Base-by-base conservation (phyloP, 1,284 basidiomycete genomes). In the Fistulina hepatica region DNA sequence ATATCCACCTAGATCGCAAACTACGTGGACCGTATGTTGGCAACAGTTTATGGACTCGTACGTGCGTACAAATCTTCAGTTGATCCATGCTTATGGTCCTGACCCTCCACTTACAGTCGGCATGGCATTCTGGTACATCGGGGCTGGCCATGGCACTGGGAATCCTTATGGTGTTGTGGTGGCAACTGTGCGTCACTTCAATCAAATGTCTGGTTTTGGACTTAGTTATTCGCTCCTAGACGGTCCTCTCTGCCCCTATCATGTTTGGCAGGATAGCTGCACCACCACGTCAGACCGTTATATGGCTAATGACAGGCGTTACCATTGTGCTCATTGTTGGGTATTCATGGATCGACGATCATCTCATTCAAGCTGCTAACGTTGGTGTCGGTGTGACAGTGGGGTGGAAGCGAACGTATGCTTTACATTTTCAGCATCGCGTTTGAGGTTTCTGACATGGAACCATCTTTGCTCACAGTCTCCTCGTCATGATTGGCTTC, bases 401-500 rank as follows among this genome's bases (percentile, higher is more conserved):
- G 10, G 61, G 58, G 11, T 65, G 62, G 62, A 62, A 60, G 41
- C 37, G 64, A 52, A 61, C 60, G 61, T 64, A 48, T 30, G 59
- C 52, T 13, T 39, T 37, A 19, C 32, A 26, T 19, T 24, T 37
- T 20, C 21, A 42, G n/a, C 10, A n/a, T n/a, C n/a, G n/a, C n/a
- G n/a, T 19, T n/a, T 27, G 31, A 13, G 26, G 21, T 30, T 12
- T 36, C 19, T 19, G 21, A 30, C 24, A 25, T 39, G 21, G 34
- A 6, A 5, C 31, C 6, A 8, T 16, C 19, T 9, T 12, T 22
- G 17, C n/a, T 17, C 19, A 6, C 37, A 64, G 63, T 17, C 46
- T 65, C 21, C 55, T 65, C 16, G 61, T 65, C 34, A 55, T 63
- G 21, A 59, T 63, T 34, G 64, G 64, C 4, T 65, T 65, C 27